Evolutionary conservation across 2,329 filamentous ascomycete species (phyloP).

Genomic region (Alternaria consortialis): DNA sequence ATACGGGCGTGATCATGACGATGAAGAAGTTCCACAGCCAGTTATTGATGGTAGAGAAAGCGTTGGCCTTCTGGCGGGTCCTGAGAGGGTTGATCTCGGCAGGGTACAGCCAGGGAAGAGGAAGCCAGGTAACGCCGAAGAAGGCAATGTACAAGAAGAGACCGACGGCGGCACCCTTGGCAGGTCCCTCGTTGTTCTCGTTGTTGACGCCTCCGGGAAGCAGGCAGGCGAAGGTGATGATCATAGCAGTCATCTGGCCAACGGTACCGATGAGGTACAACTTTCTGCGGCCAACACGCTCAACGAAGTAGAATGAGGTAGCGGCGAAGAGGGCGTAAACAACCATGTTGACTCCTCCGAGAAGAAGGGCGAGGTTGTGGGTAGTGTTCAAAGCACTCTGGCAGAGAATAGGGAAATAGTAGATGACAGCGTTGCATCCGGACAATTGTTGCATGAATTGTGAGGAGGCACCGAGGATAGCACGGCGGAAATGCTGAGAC

Average conservation of each 20-base stretch:
- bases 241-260: conserved; percentile 62
- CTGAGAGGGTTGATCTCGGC: conserved; percentile 65
- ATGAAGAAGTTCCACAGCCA: conserved; percentile 63
- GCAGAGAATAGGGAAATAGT: conserved; percentile 57
- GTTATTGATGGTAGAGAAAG: conserved; percentile 63
- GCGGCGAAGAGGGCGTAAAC: conserved; percentile 65
- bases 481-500: conserved; percentile 70
- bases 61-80: conserved; percentile 65
- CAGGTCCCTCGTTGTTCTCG: conserved; percentile 37
- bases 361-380: conserved; percentile 56
- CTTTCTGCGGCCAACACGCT: conserved; percentile 65
- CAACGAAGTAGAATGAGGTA: conserved; percentile 70
- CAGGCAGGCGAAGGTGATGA: conserved; percentile 53
- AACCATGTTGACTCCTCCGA: conserved; percentile 63
- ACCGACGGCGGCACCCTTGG: conserved; percentile 65
- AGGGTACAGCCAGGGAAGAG: conserved; percentile 67
- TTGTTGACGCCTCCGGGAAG: conserved; percentile 39
- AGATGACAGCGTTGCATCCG: conserved; percentile 55
- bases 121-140: conserved; percentile 72
- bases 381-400: conserved; percentile 61
- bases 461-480: conserved; percentile 66
- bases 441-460: conserved; percentile 68
- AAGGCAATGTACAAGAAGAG: conserved; percentile 75
- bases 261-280: conserved; percentile 55
- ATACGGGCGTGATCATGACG: conserved; percentile 56